These are phyloP conservation scores for Lasiosphaeria miniovina DNA, from an alignment of 495 filamentous ascomycete species.

Conservation along the genomic window DNA sequence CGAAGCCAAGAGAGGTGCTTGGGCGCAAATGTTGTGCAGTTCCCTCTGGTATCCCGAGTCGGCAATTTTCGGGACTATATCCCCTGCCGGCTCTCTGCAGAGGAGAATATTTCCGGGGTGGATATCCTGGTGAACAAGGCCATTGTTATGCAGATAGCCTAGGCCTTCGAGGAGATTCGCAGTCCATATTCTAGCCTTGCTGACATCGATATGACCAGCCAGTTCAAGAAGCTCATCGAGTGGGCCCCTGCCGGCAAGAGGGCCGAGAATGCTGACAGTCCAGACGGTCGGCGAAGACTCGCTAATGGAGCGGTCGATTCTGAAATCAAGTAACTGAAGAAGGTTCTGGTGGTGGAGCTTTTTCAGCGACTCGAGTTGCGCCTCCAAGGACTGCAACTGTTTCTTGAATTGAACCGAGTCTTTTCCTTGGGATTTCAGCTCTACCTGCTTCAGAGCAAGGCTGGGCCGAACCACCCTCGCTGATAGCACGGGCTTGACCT, in stretches of 20 bases:
- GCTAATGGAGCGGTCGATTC: slow-evolving; percentile 54
- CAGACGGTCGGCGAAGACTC: slow-evolving; percentile 48
- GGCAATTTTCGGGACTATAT: slow-evolving; percentile 62
- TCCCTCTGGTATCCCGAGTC: slow-evolving; percentile 66
- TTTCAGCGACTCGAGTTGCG: slow-evolving; percentile 67
- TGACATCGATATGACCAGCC: slow-evolving; percentile 65
- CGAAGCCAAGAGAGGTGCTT: slow-evolving; percentile 40
- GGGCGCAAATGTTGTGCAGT: slow-evolving; percentile 55
- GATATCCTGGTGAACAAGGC: slow-evolving; percentile 75
- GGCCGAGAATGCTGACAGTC: slow-evolving; percentile 78
- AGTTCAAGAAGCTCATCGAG: slow-evolving; percentile 77
- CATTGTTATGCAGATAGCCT: slow-evolving; percentile 79
- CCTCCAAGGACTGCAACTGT: slow-evolving; percentile 62
- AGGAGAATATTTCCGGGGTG: slow-evolving; percentile 75
- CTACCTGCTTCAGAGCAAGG: slow-evolving; percentile 68
- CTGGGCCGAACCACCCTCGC: slow-evolving; percentile 51
- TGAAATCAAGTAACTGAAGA: slow-evolving; percentile 75
- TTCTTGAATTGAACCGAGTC: slow-evolving; percentile 60
- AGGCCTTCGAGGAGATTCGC: slow-evolving; percentile 87
- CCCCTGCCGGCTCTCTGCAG: slow-evolving; percentile 53
- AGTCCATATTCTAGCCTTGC: slow-evolving; percentile 77
- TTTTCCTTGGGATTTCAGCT: slow-evolving; percentile 55
- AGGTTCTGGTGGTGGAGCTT: slow-evolving; percentile 74
- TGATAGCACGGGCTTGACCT: slow-evolving; percentile 61
- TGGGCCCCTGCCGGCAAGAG: slow-evolving; percentile 77